A percentile compares a stretch with the other conserved stretches of the same genome.
phyloP scores from a whole-genome alignment of 2,329 filamentous ascomycete species.

The Metarhizium robertsii region DNA sequence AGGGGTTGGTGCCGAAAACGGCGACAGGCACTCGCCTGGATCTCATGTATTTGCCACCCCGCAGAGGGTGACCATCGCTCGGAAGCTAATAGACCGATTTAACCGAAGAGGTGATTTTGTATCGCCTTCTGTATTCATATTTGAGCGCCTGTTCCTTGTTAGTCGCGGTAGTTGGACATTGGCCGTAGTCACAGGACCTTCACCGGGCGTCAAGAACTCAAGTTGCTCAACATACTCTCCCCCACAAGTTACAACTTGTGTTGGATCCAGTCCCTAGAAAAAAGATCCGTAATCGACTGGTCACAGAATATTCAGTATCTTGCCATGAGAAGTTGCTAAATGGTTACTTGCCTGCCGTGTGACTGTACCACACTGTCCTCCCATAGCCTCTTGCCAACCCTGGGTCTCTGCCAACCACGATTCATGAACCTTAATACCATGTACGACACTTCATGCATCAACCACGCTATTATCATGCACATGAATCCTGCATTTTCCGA shows the following conservation, averaged over 20 bases:
- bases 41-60: background rate
- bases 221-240: background rate
- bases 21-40: background rate
- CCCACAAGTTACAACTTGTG: background rate
- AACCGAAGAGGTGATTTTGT: no score
- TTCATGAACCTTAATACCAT: background rate
- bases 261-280: background rate
- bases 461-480: constrained; percentile 1
- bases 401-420: background rate
- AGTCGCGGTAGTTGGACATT: background rate
- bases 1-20: background rate
- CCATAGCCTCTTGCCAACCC: background rate
- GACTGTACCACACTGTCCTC: background rate
- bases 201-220: background rate
- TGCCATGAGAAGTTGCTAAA: background rate
- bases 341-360: background rate
- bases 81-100: background rate
- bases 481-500: background rate
- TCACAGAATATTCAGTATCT: background rate
- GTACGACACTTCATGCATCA: background rate
- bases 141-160: background rate
- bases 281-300: background rate
- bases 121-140: background rate
- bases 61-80: background rate
- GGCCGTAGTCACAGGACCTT: background rate